Evolutionary conservation across 2,329 filamentous ascomycete species (phyloP), one percentile per base, ranked within the genome.

Genomic region (Pestalotiopsis sp.): DNA sequence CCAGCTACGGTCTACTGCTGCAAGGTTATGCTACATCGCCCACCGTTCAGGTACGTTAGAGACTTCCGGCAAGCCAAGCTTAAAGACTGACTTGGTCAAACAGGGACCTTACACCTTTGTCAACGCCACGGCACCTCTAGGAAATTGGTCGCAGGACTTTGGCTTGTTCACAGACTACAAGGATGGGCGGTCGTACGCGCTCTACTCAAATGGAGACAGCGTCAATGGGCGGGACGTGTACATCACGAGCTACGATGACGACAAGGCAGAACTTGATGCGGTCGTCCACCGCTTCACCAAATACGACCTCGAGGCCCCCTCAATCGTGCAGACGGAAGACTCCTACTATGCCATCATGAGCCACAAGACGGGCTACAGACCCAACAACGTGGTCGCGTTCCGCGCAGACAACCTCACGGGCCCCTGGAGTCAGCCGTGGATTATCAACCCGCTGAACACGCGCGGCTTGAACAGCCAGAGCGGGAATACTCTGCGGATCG

Each of bases 121-220:
- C 14, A 81, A 85, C 56, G 88, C 86, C 1, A 85, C 83, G 0
- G 79, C 83, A 0, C 88, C 88, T 0, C 82, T 90, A 0, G 87
- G 87, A 1, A 90, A 90, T 75, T 90, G 87, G 88, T 88, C 86
- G 0, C 88, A 90, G 71, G 88, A 90, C 67, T 90, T 88, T 60
- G 88, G 88, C 11, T 79, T 89, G 25, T 90, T 90, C 70, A 87
- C 85, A 3, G 88, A 90, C 72, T 86, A 86, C 76, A 88, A 88
- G 68, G 83, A 87, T 57, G 86, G 86, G 12, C 81, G 82, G 0
- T 83, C 85, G 0, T 90, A 90, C 69, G 82, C 87, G 0, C 78
- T 90, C 1, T 90, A 89, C 77, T 89, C 86, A 1, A 90, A 90
- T 60, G 88, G 88, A 1, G 88, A 90, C 70, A 78, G 82, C 0